A percentile compares a stretch with the other conserved stretches of the same genome.
Evolutionary conservation across 108 stramenopile species (phyloP).

Genomic region (Schizochytrium sp.): DNA sequence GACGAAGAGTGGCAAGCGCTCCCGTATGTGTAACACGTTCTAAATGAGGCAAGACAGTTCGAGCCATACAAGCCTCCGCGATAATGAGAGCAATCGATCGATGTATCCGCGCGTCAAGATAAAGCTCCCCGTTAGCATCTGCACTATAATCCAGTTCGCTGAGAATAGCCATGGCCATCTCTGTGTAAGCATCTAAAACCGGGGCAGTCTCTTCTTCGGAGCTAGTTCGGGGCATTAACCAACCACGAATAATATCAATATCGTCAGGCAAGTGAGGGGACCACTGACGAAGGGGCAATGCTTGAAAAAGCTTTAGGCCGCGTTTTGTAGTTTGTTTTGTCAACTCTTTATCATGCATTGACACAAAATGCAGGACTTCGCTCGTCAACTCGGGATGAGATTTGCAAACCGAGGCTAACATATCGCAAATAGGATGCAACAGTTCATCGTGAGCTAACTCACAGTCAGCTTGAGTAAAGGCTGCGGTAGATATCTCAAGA

Average conservation of each 20-base stretch:
- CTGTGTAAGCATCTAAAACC: not conserved
- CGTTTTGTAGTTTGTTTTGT: not conserved
- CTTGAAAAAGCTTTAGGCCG: not conserved
- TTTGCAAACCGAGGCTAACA: not conserved
- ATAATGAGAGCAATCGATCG: not conserved
- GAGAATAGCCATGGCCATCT: slow-evolving; percentile 48
- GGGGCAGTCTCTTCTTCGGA: not conserved
- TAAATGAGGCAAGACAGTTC: not conserved
- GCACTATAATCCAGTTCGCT: slow-evolving; percentile 15
- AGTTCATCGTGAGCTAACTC: slow-evolving; percentile 38
- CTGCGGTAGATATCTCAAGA: not conserved
- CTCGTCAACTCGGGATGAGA: slow-evolving; percentile 13
- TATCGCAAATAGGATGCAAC: not conserved
- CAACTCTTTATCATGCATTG: not conserved
- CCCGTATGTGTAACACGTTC: slow-evolving; percentile 27
- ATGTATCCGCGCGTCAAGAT: not conserved
- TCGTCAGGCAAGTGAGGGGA: not conserved
- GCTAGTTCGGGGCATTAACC: not conserved
- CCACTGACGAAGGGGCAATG: slow-evolving; percentile 22
- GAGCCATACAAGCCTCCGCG: slow-evolving; percentile 10
- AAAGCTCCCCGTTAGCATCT: slow-evolving; percentile 1
- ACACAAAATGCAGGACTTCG: not conserved
- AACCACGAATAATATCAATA: not conserved
- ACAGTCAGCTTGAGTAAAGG: not conserved
- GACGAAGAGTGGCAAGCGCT: slow-evolving; percentile 21